Percentiles rank a stretch among this genome's conserved stretches.
Conservation (phyloP, 2,329 filamentous ascomycete species). For the Fusarium xylarioides region DNA sequence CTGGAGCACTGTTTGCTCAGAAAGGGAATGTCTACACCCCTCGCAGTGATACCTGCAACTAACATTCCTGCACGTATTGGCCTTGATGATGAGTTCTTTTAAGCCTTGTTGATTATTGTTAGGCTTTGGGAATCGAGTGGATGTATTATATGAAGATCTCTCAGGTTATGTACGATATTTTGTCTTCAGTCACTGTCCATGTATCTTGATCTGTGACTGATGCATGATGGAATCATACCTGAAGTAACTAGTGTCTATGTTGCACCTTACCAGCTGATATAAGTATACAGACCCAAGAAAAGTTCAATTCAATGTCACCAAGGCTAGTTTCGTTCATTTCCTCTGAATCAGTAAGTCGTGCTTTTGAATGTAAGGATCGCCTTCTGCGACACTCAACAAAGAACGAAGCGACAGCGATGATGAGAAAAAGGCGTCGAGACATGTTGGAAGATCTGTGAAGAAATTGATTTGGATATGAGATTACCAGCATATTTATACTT, state of each 20-base stretch:
- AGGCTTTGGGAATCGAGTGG: neutral
- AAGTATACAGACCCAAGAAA: neutral
- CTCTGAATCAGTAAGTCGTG: neutral
- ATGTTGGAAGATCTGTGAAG: neutral
- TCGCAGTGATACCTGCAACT: neutral
- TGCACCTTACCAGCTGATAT: neutral
- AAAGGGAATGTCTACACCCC: neutral
- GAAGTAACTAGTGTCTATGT: neutral
- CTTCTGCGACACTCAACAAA: neutral
- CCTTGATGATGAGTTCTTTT: no score
- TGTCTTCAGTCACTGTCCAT: neutral
- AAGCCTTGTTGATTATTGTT: neutral
- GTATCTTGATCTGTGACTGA: neutral
- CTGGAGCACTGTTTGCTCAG: neutral
- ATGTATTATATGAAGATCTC: neutral
- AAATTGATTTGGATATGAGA: neutral
- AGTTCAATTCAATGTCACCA: no score
- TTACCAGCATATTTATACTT: neutral
- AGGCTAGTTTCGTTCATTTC: fast-evolving
- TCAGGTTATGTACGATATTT: neutral
- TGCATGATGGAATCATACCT: neutral
- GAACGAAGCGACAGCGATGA: neutral
- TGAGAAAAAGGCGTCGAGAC: neutral
- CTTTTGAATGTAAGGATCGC: neutral
- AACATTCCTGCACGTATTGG: neutral